Evolutionary conservation across 345 rosid genomes (phyloP).

Genomic region (Kernera saxatilis): DNA sequence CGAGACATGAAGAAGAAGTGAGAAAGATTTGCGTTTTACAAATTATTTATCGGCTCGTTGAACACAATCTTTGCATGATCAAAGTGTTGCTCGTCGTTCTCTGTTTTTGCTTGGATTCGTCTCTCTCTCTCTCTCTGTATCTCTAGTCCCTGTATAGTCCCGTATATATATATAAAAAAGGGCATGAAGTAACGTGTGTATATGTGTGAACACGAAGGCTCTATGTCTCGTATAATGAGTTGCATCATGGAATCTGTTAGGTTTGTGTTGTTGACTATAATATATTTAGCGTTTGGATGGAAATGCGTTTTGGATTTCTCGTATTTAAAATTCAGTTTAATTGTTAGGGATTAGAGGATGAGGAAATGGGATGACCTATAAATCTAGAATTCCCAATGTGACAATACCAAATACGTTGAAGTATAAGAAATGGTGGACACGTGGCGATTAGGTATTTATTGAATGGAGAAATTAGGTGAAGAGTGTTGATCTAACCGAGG

Average conservation of each 20-base stretch:
- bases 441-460: not conserved
- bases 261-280: constrained; percentile 20
- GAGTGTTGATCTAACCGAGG: constrained; percentile 25
- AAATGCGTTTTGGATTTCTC: constrained; percentile 13
- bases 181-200: not conserved
- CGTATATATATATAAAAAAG: not conserved
- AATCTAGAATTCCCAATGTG: not conserved
- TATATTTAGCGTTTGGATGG: constrained; percentile 19
- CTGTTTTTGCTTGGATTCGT: not conserved
- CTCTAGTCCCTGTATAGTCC: not conserved
- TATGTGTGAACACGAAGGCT: constrained; percentile 7
- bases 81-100: not conserved
- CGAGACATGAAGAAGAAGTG: constrained; percentile 42
- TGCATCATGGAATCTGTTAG: constrained; percentile 22
- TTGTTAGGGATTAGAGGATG: not conserved
- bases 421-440: not conserved
- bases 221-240: not conserved
- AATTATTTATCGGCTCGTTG: not conserved
- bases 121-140: not conserved
- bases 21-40: not conserved
- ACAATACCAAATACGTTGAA: not conserved
- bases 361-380: not conserved
- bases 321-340: not conserved
- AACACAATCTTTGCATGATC: constrained; percentile 9
- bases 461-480: constrained; percentile 20